Base-by-base conservation (phyloP, 1,284 basidiomycete species). In the Vanrija pseudolonga region DNA sequence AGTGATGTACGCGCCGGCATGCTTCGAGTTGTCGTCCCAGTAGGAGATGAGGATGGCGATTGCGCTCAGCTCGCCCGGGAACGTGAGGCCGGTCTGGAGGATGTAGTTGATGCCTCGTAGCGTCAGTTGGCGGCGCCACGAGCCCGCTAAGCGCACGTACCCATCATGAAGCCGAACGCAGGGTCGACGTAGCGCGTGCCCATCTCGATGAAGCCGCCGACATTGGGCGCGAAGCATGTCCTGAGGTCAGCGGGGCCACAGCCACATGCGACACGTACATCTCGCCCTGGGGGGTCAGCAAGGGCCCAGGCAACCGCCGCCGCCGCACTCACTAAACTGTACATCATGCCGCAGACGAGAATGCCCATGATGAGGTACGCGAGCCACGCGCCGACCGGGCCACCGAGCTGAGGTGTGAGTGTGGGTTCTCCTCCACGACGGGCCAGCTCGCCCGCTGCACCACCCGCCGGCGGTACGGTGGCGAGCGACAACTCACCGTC, bases 11-110 rank as follows among this genome's bases (percentile, higher is more conserved):
- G 46, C 42, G 20, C 50, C 40, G 12, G 50, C 43, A 43, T 62
- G 61, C 23, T 26, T 49, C 9, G 24, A 15, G 44, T 53, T 74
- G 11, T 64, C 47, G 69, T 89, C 87, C 90, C 90, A 92, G 77
- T 85, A 91, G 2, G 83, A 81, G 56, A 90, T 77, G 42, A 93
- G 74, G 50, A 90, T 83, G 32, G 83, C 80, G 6, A 87, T 85
- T 2, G 89, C 88, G 2, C 84, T 84, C 52, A 92, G 80, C 73
- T 93, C 90, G 28, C 85, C 83, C 12, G 61, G 55, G 39, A 65
- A 42, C 11, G 53, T 58, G 20, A 63, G 48, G 8, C 60, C 58
- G 17, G 43, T 51, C 18, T 57, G 53, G 22, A 64, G 52, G 20
- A 54, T 50, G 46, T 59, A 57, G 39, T 57, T 61, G 56, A 65